These are phyloP conservation scores for Cardamine occulta DNA, from an alignment of 345 rosid species.

Conservation along the genomic window DNA sequence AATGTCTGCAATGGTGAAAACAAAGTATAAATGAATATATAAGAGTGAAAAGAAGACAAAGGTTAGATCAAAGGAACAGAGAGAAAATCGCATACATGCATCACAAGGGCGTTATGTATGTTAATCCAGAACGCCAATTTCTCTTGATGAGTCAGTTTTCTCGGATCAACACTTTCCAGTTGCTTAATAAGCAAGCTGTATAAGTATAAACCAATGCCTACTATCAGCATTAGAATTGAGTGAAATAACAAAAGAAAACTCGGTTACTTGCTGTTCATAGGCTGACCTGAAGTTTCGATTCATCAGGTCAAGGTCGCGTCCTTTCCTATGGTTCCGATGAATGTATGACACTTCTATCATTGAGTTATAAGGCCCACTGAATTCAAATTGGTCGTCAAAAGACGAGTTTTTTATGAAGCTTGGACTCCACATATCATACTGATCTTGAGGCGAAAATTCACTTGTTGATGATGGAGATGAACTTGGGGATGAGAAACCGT, in stretches of 20 bases:
- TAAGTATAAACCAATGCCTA: slow-evolving; percentile 26
- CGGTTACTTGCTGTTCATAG: neutral
- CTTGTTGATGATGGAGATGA: slow-evolving; percentile 75
- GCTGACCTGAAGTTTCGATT: slow-evolving; percentile 81
- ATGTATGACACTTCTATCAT: slow-evolving; percentile 90
- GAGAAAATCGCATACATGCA: slow-evolving; percentile 67
- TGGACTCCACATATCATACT: slow-evolving; percentile 91
- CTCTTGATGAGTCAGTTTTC: slow-evolving; percentile 76
- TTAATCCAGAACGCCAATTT: slow-evolving; percentile 97
- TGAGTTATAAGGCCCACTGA: slow-evolving; percentile 95
- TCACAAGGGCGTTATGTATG: slow-evolving; percentile 82
- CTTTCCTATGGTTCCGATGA: slow-evolving; percentile 70
- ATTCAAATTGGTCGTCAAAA: slow-evolving; percentile 84
- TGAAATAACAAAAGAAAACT: neutral
- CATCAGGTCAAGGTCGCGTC: slow-evolving; percentile 74
- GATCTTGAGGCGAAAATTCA: slow-evolving; percentile 75
- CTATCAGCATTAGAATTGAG: neutral
- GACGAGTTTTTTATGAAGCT: slow-evolving; percentile 77
- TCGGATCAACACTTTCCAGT: slow-evolving; percentile 71
- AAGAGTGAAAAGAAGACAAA: neutral
- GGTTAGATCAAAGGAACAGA: slow-evolving; percentile 18
- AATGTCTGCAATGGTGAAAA: slow-evolving; percentile 57
- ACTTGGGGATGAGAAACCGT: slow-evolving; percentile 79
- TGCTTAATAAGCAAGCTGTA: slow-evolving; percentile 72
- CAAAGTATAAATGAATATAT: neutral